Evolutionary conservation across 768 basidiomycete species (phyloP).

Genomic region (Holtermannia corniformis): DNA sequence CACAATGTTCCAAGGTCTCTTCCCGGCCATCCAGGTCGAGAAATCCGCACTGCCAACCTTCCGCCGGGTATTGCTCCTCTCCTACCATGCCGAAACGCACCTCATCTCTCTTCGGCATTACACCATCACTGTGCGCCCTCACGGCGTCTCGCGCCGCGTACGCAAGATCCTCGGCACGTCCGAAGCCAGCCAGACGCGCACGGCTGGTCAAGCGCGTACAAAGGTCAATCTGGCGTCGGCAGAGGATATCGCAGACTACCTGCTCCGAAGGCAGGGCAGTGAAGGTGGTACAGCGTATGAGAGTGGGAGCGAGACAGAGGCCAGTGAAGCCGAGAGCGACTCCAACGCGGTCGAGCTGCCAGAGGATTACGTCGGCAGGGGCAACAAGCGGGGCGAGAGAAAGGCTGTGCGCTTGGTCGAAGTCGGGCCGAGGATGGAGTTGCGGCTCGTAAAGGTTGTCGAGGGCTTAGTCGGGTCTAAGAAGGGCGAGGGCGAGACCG

Average conservation of each 20-base stretch:
- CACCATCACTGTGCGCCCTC: constrained; percentile 86
- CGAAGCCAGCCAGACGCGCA: constrained; percentile 27
- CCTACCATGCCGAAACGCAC: constrained; percentile 75
- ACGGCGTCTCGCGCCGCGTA: constrained; percentile 86
- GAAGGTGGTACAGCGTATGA: constrained; percentile 50
- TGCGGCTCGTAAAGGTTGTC: constrained; percentile 82
- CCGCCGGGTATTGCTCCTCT: constrained; percentile 83
- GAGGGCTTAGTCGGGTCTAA: constrained; percentile 74
- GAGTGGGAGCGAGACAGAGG: constrained; percentile 70
- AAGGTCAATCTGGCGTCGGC: constrained; percentile 77
- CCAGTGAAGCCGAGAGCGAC: constrained; percentile 54
- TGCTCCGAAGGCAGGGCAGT: constrained; percentile 54
- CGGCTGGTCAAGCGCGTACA: constrained; percentile 38
- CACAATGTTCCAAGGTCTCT: constrained; percentile 92
- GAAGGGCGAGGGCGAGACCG: constrained; percentile 72
- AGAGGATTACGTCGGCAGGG: constrained; percentile 87
- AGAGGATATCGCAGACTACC: constrained; percentile 89
- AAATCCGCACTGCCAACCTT: constrained; percentile 53
- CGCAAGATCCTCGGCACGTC: constrained; percentile 62
- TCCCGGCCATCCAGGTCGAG: constrained; percentile 67
- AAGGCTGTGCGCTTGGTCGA: constrained; percentile 87
- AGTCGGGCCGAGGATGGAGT: constrained; percentile 89
- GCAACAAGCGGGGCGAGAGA: constrained; percentile 83
- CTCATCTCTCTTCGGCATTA: constrained; percentile 91
- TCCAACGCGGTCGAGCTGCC: constrained; percentile 60